Percentiles rank a stretch among this genome's conserved stretches.
phyloP scores from a whole-genome alignment of 345 rosid species.

The Gossypium longicalyx region DNA sequence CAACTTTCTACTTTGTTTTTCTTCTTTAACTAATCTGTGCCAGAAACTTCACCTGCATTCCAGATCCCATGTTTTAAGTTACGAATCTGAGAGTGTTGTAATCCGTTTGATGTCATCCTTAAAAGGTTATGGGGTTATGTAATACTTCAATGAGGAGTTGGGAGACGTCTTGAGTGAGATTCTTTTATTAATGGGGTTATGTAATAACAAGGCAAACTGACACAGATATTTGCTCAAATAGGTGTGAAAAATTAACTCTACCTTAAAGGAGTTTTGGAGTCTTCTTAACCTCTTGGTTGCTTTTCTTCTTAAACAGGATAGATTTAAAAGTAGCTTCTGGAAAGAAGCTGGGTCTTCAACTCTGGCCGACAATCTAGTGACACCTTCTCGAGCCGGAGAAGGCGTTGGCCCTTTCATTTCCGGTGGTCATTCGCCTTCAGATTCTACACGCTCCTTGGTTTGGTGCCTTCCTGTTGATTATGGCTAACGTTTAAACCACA shows the following conservation, averaged over 20 bases:
- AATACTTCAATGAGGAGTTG: background rate
- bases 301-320: slow-evolving; percentile 23
- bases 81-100: too few relatives aligned
- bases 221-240: slow-evolving; percentile 6
- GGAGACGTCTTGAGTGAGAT: background rate
- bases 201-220: background rate
- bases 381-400: slow-evolving; percentile 38
- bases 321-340: slow-evolving; percentile 38
- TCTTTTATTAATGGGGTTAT: slow-evolving; percentile 12
- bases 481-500: slow-evolving; percentile 44
- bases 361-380: slow-evolving; percentile 66
- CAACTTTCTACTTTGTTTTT: background rate
- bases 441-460: slow-evolving; percentile 29
- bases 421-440: slow-evolving; percentile 25
- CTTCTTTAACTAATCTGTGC: background rate
- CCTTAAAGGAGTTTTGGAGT: slow-evolving; percentile 11
- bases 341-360: slow-evolving; percentile 41
- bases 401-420: slow-evolving; percentile 34
- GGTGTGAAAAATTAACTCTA: background rate
- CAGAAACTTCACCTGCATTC: background rate
- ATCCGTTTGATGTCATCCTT: too few relatives aligned
- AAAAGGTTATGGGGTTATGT: too few relatives aligned
- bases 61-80: background rate
- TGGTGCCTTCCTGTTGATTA: slow-evolving; percentile 73
- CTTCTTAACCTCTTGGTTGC: background rate